Base-by-base conservation (phyloP, 805 yeast species). In the Candida odintsovae region DNA sequence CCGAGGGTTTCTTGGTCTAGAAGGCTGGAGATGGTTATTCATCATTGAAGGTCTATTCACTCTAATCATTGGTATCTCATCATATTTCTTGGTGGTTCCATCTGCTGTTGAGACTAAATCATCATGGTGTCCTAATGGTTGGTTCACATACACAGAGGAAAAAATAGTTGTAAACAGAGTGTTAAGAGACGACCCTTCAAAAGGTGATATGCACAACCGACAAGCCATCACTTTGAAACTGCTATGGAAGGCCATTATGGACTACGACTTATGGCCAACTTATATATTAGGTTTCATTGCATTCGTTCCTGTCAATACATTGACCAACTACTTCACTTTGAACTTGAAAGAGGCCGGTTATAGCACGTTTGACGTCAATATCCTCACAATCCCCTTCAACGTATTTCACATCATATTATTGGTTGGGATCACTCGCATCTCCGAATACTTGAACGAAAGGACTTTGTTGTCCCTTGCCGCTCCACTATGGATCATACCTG, bases 11-110 rank as follows among this genome's bases (percentile, higher is more conserved):
- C 54, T 56, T 6, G 76, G 79, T 3, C 58, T 67, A 59, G 64
- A 63, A 7, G 84, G 85, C 25, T 83, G 90, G 90, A 68, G 75
- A 49, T 84, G 85, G 82, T 65, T 83, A 23, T 83, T 84, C 53
- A 58, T 84, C 18, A 69, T 84, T 37, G 87, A 82, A 58, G 90
- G 90, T 1, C 45, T 73, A 6, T 57, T 80, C 42, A 82, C 90
- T 1, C 59, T 81, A 13, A 25, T 62, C 3, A 70, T 83, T 51
- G 90, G 89, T 0, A 26, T 79, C 11, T 38, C 56, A 0, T 64
- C 76, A 0, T 74, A 65, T 49, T 72, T 70, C 48, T 47, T 70
- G 35, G 78, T 82, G 82, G 82, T 80, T 3, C 73, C 86, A 2
- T 72, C 78, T 4, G 79, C 75, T 1, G 76, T 75, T 5, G 76